Evolutionary conservation across 2,329 filamentous ascomycete species (phyloP).

Genomic region (Volutella citrinella): DNA sequence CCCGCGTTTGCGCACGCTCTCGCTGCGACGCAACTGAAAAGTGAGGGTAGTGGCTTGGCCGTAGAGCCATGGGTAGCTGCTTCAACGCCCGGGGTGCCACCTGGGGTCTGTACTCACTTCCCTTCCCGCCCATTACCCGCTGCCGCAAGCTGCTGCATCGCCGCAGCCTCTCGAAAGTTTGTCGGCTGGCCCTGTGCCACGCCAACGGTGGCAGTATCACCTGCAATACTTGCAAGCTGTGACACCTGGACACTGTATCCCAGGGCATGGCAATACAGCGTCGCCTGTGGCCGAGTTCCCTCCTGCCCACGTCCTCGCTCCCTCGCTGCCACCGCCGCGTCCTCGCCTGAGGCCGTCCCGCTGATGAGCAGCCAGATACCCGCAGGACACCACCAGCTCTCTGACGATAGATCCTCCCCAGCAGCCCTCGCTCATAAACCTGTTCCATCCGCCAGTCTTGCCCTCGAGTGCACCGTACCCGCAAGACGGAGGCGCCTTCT

Average conservation of each 20-base stretch:
- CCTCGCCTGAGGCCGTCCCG: conserved; percentile 18
- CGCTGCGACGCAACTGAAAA: too few species aligned
- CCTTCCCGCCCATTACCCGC: conserved; percentile 12
- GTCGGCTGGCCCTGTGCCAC: conserved; percentile 23
- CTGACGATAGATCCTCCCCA: conserved; percentile 54
- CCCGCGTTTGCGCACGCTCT: conserved; percentile 10
- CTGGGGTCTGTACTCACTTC: conserved; percentile 12
- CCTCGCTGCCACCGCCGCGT: not conserved
- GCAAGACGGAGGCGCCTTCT: conserved; percentile 48
- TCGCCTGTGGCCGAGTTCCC: conserved; percentile 24
- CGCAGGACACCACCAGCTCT: conserved; percentile 50
- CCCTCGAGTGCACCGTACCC: conserved; percentile 46
- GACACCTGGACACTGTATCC: conserved; percentile 27
- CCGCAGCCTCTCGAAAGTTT: conserved; percentile 26
- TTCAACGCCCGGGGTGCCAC: conserved; percentile 18
- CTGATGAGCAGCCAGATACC: conserved; percentile 45
- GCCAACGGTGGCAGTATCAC: conserved; percentile 25
- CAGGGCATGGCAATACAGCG: conserved; percentile 29
- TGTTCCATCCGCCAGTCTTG: conserved; percentile 50
- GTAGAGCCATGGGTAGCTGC: conserved; percentile 22
- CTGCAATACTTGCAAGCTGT: conserved; percentile 26
- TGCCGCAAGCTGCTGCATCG: conserved; percentile 23
- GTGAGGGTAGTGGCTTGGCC: conserved; percentile 24
- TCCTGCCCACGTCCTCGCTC: conserved; percentile 11
- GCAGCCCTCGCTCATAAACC: conserved; percentile 47